Conservation (phyloP, 345 rosid species). For the Sonneratia alba region DNA sequence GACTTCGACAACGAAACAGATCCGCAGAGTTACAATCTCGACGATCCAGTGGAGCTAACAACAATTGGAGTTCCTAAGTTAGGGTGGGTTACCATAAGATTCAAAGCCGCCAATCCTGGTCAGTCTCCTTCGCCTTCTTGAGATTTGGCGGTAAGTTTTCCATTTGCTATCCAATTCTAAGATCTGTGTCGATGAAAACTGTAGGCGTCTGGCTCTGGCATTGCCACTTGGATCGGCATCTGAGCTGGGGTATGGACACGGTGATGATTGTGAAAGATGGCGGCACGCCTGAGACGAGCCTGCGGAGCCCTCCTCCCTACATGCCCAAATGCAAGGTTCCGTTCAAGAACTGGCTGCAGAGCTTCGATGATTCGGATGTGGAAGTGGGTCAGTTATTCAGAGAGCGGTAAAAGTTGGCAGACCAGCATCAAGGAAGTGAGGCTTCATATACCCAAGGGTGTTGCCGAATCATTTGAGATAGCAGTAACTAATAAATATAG, state of each 20-base stretch:
- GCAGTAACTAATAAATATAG: no score
- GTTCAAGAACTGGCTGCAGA: neutral
- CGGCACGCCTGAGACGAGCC: neutral
- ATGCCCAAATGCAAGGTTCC: slow-evolving; percentile 26
- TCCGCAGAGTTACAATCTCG: slow-evolving; percentile 21
- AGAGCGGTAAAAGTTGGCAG: neutral
- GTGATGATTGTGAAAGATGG: slow-evolving; percentile 30
- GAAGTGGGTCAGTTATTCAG: neutral
- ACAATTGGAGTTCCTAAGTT: slow-evolving; percentile 27
- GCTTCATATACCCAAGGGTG: neutral
- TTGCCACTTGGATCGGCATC: slow-evolving; percentile 38
- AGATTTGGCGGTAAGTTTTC: no score
- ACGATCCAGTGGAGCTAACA: slow-evolving; percentile 31
- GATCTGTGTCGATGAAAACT: neutral
- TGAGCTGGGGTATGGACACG: slow-evolving; percentile 37
- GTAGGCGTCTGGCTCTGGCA: slow-evolving; percentile 30
- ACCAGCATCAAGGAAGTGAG: neutral
- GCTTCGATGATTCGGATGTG: neutral
- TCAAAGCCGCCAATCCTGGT: slow-evolving; percentile 40
- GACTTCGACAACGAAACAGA: slow-evolving; percentile 27
- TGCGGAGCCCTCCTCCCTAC: slow-evolving; percentile 26
- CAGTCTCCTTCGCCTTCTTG: neutral
- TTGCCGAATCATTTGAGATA: neutral
- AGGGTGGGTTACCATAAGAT: slow-evolving; percentile 39
- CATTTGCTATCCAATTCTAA: neutral